phyloP scores from a whole-genome alignment of 2,329 filamentous ascomycete species.

The Neocucurbitaria cava region DNA sequence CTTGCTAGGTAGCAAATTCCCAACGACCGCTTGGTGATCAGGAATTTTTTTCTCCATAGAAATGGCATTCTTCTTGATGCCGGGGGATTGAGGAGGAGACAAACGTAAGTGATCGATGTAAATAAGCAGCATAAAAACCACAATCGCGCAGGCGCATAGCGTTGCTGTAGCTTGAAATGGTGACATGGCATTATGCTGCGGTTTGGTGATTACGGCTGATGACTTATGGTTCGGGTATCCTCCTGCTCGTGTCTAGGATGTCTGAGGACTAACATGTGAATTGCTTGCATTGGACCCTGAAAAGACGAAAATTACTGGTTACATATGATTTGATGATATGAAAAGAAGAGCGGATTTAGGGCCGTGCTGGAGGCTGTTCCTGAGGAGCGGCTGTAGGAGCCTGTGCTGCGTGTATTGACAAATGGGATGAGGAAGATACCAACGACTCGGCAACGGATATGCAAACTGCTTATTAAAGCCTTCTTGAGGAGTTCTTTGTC shows the following conservation, averaged over 20 bases:
- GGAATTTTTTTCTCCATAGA: too few species aligned
- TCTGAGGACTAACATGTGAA: not conserved
- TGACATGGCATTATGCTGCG: not conserved
- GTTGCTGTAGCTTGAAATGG: not conserved
- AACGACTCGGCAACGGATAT: slow-evolving; percentile 16
- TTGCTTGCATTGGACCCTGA: not conserved
- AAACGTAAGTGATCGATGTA: not conserved
- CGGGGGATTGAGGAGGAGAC: too few species aligned
- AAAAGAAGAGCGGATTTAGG: slow-evolving; percentile 8
- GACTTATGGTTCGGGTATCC: not conserved
- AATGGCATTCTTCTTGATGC: too few species aligned
- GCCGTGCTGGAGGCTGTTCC: slow-evolving; percentile 9
- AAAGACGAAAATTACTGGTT: not conserved
- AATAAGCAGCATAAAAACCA: not conserved
- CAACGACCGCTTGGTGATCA: too few species aligned
- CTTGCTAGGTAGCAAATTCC: too few species aligned
- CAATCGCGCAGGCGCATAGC: not conserved
- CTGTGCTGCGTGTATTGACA: slow-evolving; percentile 4
- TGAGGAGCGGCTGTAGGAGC: not conserved
- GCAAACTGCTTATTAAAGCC: slow-evolving; percentile 17
- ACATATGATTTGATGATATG: slow-evolving; percentile 5
- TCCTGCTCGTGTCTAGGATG: not conserved
- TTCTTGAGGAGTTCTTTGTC: slow-evolving; percentile 9
- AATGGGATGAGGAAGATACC: slow-evolving; percentile 11
- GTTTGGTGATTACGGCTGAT: not conserved